phyloP scores from a whole-genome alignment of 768 basidiomycete species.

The Termitomyces sp. region DNA sequence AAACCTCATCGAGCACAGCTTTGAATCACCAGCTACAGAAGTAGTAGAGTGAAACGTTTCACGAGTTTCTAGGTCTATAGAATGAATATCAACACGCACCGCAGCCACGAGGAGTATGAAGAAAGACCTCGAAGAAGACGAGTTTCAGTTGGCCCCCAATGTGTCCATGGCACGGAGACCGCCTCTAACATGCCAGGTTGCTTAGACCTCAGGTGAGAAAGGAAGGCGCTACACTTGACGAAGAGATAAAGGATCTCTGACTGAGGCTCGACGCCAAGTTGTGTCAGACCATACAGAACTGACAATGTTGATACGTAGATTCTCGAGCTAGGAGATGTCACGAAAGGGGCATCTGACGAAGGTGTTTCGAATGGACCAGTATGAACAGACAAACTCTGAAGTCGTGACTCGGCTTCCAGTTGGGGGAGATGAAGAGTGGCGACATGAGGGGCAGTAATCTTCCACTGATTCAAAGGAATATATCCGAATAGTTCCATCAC shows the following conservation, averaged over 20 bases:
- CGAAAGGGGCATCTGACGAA: slow-evolving; percentile 21
- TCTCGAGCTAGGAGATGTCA: slow-evolving; percentile 15
- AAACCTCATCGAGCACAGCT: no score
- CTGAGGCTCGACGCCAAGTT: no score
- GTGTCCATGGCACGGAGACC: background rate
- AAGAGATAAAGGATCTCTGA: no score
- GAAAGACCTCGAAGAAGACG: background rate
- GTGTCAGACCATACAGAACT: no score
- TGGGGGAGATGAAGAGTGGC: slow-evolving; percentile 19
- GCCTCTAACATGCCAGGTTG: no score
- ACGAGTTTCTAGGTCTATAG: background rate
- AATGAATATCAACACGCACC: background rate
- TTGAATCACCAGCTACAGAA: no score
- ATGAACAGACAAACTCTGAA: slow-evolving; percentile 11
- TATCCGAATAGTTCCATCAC: slow-evolving; percentile 39
- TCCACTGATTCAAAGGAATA: slow-evolving; percentile 33
- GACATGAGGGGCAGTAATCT: background rate
- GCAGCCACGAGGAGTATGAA: background rate
- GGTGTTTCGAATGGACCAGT: no score
- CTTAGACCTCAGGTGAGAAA: no score
- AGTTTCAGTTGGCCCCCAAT: background rate
- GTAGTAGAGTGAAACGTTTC: no score
- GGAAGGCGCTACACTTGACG: no score
- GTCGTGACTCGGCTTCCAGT: slow-evolving; percentile 11
- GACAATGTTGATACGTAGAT: slow-evolving; percentile 13